These are phyloP conservation scores for Moricandia moricandioides DNA, from an alignment of 345 rosid genomes.

Conservation along the genomic window DNA sequence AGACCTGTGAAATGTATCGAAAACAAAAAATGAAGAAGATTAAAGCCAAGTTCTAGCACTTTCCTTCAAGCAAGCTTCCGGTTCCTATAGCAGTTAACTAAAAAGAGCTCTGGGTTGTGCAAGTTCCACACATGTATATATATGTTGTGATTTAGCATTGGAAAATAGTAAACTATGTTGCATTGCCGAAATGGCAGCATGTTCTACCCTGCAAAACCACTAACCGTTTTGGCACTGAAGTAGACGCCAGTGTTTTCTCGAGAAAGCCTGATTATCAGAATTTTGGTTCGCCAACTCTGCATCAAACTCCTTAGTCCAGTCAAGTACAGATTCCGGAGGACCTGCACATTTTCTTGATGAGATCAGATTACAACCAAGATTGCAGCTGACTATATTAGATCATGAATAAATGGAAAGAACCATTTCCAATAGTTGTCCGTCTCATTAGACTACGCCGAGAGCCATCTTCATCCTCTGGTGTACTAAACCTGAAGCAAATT, in stretches of 20 bases:
- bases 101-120: not conserved
- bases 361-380: constrained; percentile 23
- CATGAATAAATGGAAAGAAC: constrained; percentile 37
- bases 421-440: constrained; percentile 96
- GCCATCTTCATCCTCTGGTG: constrained; percentile 85
- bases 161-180: not conserved
- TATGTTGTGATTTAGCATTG: not conserved
- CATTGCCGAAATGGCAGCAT: constrained; percentile 15
- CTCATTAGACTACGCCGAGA: constrained; percentile 54
- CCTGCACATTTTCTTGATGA: constrained; percentile 49
- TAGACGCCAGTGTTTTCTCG: constrained; percentile 98
- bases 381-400: constrained; percentile 12
- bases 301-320: constrained; percentile 90
- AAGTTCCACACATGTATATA: not conserved
- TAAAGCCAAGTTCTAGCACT: not conserved
- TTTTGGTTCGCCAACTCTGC: constrained; percentile 74
- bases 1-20: constrained; percentile 62
- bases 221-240: constrained; percentile 98
- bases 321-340: constrained; percentile 75
- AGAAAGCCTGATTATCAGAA: constrained; percentile 81
- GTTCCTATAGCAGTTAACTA: constrained; percentile 13
- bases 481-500: constrained; percentile 61
- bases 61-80: not conserved
- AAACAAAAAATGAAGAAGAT: constrained; percentile 1
- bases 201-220: constrained; percentile 23